phyloP scores from a whole-genome alignment of 2,329 filamentous ascomycete species.

The Pyricularia pennisetigena region DNA sequence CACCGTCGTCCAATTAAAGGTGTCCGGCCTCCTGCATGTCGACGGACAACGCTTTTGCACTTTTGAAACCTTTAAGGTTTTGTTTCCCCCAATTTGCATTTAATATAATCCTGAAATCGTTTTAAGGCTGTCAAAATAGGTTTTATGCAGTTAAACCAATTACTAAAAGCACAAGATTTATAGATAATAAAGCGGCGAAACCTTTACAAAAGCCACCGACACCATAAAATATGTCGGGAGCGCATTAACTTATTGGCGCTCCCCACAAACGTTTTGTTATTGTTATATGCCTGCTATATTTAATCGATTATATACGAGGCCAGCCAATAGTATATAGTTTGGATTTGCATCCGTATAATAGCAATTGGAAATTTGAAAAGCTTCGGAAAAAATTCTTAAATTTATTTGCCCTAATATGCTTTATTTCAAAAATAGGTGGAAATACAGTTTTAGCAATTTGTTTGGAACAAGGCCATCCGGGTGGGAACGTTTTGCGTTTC shows the following conservation, averaged over 20 bases:
- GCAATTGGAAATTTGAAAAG: slow-evolving; percentile 6
- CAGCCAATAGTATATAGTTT: slow-evolving; percentile 14
- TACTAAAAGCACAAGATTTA: too few species aligned
- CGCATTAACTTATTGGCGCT: not conserved
- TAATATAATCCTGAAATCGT: too few species aligned
- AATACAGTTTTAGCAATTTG: slow-evolving; percentile 20
- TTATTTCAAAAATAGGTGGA: slow-evolving; percentile 13
- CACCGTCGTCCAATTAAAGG: too few species aligned
- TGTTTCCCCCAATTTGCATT: too few species aligned
- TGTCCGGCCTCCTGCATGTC: too few species aligned
- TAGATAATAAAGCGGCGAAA: too few species aligned
- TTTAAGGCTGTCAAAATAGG: too few species aligned
- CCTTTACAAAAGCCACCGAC: slow-evolving; percentile 3
- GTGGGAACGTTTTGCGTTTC: slow-evolving; percentile 16
- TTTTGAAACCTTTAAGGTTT: too few species aligned
- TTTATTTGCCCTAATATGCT: slow-evolving; percentile 21
- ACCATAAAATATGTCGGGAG: not conserved
- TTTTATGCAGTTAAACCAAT: too few species aligned
- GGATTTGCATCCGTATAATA: slow-evolving; percentile 12
- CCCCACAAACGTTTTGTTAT: slow-evolving; percentile 7
- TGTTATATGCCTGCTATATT: too few species aligned
- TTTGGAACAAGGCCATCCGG: slow-evolving; percentile 16
- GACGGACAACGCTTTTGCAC: too few species aligned
- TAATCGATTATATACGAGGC: slow-evolving; percentile 17
- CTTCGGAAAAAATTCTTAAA: slow-evolving; percentile 21